These are phyloP conservation scores for Spinacia oleracea DNA, from an alignment of 179 eudicot species.

Conservation along the genomic window DNA sequence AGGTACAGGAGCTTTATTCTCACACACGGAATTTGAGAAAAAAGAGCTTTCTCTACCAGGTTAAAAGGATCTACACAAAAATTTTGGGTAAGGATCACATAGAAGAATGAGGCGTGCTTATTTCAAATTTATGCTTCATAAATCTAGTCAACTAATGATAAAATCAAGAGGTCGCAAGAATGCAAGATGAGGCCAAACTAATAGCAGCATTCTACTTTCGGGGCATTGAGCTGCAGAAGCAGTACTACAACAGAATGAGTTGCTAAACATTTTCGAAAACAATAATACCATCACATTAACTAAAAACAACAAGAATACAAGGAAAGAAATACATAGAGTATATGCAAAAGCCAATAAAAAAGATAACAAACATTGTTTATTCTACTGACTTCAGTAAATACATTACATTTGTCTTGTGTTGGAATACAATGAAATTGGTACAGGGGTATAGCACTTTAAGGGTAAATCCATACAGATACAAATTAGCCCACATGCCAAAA, in stretches of 20 bases:
- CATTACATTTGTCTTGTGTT: background rate
- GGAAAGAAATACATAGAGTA: background rate
- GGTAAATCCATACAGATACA: too few species aligned
- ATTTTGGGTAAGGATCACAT: background rate
- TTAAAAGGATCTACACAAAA: conserved; percentile 8
- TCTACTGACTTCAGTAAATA: background rate
- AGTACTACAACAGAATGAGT: background rate
- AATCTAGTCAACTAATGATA: background rate
- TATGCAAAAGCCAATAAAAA: background rate
- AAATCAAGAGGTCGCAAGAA: background rate
- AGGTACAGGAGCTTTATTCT: background rate
- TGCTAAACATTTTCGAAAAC: background rate
- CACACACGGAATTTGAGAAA: background rate
- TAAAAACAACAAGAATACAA: background rate
- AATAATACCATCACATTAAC: background rate
- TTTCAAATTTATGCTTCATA: background rate
- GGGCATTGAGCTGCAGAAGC: background rate
- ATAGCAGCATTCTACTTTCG: background rate
- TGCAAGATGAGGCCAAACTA: conserved; percentile 7
- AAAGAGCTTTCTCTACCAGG: conserved; percentile 2
- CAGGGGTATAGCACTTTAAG: too few species aligned
- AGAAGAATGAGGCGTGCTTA: background rate
- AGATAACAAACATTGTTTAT: background rate
- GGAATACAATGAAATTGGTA: background rate
- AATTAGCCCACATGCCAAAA: background rate